Conservation (phyloP, 805 yeast species). For the Starmera pachycereana region DNA sequence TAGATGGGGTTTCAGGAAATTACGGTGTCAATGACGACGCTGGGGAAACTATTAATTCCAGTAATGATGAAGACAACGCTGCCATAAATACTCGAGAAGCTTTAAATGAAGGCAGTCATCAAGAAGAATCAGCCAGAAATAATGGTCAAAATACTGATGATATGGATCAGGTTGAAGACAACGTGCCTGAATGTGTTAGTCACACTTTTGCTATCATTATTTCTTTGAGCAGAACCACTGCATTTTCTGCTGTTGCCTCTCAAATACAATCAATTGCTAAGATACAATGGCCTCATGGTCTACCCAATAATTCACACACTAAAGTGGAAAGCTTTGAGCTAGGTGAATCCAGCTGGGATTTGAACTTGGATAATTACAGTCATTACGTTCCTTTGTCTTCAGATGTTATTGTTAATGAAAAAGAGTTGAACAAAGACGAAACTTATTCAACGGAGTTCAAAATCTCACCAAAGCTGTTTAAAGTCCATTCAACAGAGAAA, state of each 20-base stretch:
- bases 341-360: conserved; percentile 39
- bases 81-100: not conserved
- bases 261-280: conserved; percentile 34
- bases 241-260: conserved; percentile 27
- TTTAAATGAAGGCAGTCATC: not conserved
- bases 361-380: conserved; percentile 32
- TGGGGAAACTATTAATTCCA: not conserved
- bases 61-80: not conserved
- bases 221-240: conserved; percentile 30
- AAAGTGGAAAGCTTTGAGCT: conserved; percentile 37
- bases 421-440: conserved; percentile 3
- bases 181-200: conserved; percentile 31
- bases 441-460: conserved; percentile 7
- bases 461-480: conserved; percentile 5
- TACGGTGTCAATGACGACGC: conserved; percentile 12
- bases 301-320: conserved; percentile 34
- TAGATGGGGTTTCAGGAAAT: conserved; percentile 19
- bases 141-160: conserved; percentile 22
- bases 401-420: conserved; percentile 11
- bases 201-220: conserved; percentile 44
- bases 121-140: conserved; percentile 1
- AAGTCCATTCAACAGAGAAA: conserved; percentile 7
- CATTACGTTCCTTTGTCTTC: conserved; percentile 24
- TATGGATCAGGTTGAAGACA: conserved; percentile 26
- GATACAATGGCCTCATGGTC: conserved; percentile 44